Evolutionary conservation across 768 basidiomycete genomes (phyloP), one percentile per base, ranked within the genome.

Genomic region (Pluteus cervinus): DNA sequence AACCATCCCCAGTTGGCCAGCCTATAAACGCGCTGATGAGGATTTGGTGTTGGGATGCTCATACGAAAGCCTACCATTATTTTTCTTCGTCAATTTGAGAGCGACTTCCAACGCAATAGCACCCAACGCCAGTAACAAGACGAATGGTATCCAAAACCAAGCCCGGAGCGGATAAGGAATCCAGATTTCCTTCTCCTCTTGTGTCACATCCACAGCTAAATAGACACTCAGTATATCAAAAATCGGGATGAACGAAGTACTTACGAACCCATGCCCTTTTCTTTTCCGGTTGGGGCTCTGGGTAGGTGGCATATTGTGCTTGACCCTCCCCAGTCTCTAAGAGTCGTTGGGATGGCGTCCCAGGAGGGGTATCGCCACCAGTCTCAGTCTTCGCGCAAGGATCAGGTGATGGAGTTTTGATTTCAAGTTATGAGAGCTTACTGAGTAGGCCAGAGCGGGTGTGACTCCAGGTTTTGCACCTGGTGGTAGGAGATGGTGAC

Each of bases 61-160:
- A 14, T 2, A 22, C 5, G 18, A 23, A 33, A 7, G 52, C 48
- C 34, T 30, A 66, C 73, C 73, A 44, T 66, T 62, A 15, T 68
- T 62, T 39, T 65, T 63, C 28, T 68, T 62, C 38, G 63, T 70
- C 40, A 68, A 66, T 44, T 66, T 60, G 15, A 74, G 53, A 1
- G 66, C 69, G 15, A 74, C 48, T 47, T 75, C 71, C 22, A 76
- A 49, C 1, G 55, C 70, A 38, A 71, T 57, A 3, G 70, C 72
- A 3, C 58, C 60, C 9, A 39, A 43, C 3, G 61, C 48, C 40
- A 75, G 50, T 17, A 69, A 42, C 1, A 58, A 16, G 7, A 69
- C 57, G 24, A 73, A 57, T 0, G 68, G 51, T 5, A 68, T 43
- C 66, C 69, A 71, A 44, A 73, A 74, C 54, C 62, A 69, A n/a